Conservation (phyloP, 495 filamentous ascomycete genomes). For the Cercophora scortea region DNA sequence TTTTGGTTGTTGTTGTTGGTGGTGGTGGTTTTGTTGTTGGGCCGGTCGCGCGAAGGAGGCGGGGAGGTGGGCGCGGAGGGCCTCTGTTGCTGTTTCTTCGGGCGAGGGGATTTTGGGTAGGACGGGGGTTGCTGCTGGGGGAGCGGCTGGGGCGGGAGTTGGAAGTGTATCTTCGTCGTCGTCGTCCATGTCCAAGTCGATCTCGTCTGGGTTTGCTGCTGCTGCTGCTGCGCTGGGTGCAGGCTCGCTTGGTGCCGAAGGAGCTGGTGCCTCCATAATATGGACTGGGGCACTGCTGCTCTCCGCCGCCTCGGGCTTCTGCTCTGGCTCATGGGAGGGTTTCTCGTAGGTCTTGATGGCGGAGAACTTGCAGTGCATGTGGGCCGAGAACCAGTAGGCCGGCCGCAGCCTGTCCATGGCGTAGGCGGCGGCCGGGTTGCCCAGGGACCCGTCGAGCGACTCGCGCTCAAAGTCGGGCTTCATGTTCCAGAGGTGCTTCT, state of each 20-base stretch:
- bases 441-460: constrained; percentile 62
- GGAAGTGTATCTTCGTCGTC: constrained; percentile 27
- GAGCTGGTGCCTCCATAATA: not conserved
- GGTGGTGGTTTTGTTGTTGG: constrained; percentile 10
- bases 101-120: not conserved
- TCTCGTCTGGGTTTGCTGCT: constrained; percentile 8
- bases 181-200: constrained; percentile 25
- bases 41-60: constrained; percentile 49
- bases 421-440: constrained; percentile 66
- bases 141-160: not conserved
- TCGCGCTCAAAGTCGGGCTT: constrained; percentile 72
- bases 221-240: not conserved
- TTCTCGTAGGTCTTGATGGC: constrained; percentile 59
- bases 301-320: not conserved
- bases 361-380: constrained; percentile 79
- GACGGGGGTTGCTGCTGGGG: not conserved
- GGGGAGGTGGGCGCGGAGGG: constrained; percentile 57
- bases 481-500: constrained; percentile 48
- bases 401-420: constrained; percentile 77
- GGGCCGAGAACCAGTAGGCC: constrained; percentile 87
- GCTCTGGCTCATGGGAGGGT: constrained; percentile 13
- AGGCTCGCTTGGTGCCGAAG: constrained; percentile 1
- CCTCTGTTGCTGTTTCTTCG: constrained; percentile 21
- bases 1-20: constrained; percentile 7
- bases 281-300: too few species aligned